A percentile compares a stretch with the other conserved stretches of the same genome.
Conservation (phyloP, 1,284 basidiomycete genomes). For the Rhodotorula sp. region DNA sequence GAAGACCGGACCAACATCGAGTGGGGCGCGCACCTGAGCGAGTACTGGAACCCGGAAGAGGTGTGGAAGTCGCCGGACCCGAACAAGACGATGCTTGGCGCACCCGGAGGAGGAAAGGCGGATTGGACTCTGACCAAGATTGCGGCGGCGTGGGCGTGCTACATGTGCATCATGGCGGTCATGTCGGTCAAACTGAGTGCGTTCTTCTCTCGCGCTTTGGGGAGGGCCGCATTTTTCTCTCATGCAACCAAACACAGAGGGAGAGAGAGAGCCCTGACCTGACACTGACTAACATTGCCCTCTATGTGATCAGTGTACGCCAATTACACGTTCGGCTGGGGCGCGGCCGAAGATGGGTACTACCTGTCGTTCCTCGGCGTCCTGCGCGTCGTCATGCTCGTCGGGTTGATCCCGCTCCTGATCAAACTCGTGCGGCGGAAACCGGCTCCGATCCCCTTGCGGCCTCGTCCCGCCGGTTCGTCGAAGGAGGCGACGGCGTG, state of each 20-base stretch:
- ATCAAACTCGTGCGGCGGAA: conserved; percentile 26
- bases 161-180: conserved; percentile 25
- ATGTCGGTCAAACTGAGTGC: conserved; percentile 31
- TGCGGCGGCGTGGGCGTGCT: conserved; percentile 14
- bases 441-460: conserved; percentile 16
- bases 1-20: conserved; percentile 27
- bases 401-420: conserved; percentile 37
- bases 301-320: conserved; percentile 21
- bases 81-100: neutral
- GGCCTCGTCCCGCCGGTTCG: conserved; percentile 10
- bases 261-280: too few relatives aligned
- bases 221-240: too few relatives aligned
- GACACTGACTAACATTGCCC: too few relatives aligned
- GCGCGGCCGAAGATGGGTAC: conserved; percentile 32
- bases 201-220: neutral
- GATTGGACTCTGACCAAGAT: conserved; percentile 37
- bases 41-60: conserved; percentile 23
- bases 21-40: conserved; percentile 20
- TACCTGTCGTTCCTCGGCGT: conserved; percentile 38
- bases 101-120: neutral
- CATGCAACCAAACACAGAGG: too few relatives aligned
- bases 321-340: conserved; percentile 36
- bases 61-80: conserved; percentile 10
- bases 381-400: conserved; percentile 37
- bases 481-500: conserved; percentile 5